These are phyloP conservation scores for Dovyalis caffra DNA, from an alignment of 345 rosid genomes.

Conservation along the genomic window DNA sequence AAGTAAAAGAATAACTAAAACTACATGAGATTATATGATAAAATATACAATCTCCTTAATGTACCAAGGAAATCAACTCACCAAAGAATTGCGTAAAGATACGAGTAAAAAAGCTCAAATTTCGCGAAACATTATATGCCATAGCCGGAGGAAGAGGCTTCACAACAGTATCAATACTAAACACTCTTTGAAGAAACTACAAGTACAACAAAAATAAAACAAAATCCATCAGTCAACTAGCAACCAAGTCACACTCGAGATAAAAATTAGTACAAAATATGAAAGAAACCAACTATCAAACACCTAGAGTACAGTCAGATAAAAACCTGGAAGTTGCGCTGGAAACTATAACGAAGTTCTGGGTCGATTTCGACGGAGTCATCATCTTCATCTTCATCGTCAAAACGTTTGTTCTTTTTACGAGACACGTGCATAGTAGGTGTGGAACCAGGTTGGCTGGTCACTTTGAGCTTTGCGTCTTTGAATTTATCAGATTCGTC, in stretches of 20 bases:
- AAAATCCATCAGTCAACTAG: background rate
- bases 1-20: background rate
- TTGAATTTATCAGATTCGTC: conserved; percentile 56
- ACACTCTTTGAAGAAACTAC: conserved; percentile 88
- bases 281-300: too few species aligned
- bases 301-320: background rate
- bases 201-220: background rate
- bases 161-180: conserved; percentile 86
- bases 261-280: background rate
- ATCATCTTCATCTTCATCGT: conserved; percentile 39
- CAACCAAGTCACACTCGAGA: background rate
- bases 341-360: conserved; percentile 95
- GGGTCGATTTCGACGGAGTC: conserved; percentile 77
- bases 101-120: conserved; percentile 91
- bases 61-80: conserved; percentile 27
- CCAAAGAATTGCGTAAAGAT: conserved; percentile 98
- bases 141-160: conserved; percentile 95
- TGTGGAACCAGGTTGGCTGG: conserved; percentile 63
- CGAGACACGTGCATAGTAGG: conserved; percentile 84
- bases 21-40: background rate
- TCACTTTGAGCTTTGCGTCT: conserved; percentile 76
- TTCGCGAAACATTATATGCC: conserved; percentile 87
- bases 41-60: background rate
- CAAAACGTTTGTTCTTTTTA: conserved; percentile 22
- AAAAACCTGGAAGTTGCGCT: conserved; percentile 76